Evolutionary conservation across 83 land plant species (phyloP), one percentile per base, ranked within the genome.

Genomic region (Diphasiastrum complanatum): DNA sequence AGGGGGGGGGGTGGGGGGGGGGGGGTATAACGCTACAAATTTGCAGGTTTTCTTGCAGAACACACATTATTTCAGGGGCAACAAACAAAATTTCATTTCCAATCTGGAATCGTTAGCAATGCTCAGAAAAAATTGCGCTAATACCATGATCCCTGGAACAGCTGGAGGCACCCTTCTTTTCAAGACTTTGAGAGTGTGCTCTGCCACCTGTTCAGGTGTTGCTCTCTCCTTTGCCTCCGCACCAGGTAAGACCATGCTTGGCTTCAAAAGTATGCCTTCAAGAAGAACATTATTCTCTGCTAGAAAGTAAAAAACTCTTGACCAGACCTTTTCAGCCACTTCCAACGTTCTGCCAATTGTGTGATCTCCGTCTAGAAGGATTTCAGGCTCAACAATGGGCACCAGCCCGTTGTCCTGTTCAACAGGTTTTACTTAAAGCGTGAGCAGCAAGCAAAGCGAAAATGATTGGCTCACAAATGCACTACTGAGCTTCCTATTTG

Each of bases 161-260:
- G 76, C 38, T 20, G 76, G 76, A 6, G 76, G 76, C 16, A 73
- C 76, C 23, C 76, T 60, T 28, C 72, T 66, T 58, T 58, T 66
- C 38, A 73, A 51, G 47, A 73, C n/a, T 10, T 58, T 66, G 35
- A 73, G 56, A 12, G 76, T 73, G 65, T 67, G 67, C 22, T 66
- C 72, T 1, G 76, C 76, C 35, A 73, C 73, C 47, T 58, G 30
- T 48, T 73, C 72, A 41, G 76, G 76, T 5, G 73, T 48, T 6
- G 76, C 64, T 37, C 63, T 73, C 11, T 66, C 65, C 36, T 67
- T 59, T 58, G 58, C 51, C 40, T 67, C 76, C n/a, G 76, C 76
- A 45, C 76, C 76, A 36, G 76, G 76, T 16, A 73, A 67, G 33
- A 73, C 76, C 76, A 73, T 73, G 72, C 72, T 66, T 19, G 76